phyloP scores from a whole-genome alignment of 441 rosid genomes.

The Brassica balearica region DNA sequence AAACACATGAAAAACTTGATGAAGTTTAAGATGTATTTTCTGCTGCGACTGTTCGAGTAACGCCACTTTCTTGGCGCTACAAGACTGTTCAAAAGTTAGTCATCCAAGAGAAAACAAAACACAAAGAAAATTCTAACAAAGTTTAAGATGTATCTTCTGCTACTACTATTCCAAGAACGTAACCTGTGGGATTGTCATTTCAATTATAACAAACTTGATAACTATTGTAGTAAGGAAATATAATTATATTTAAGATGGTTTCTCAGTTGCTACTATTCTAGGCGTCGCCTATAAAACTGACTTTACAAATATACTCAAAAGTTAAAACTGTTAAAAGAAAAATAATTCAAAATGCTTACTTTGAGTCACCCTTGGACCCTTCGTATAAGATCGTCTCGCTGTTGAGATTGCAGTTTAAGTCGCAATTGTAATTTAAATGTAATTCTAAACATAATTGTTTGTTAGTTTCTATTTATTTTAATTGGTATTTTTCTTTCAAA shows the following conservation, averaged over 20 bases:
- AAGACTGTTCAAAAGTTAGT: background rate
- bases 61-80: background rate
- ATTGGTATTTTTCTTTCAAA: background rate
- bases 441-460: background rate
- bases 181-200: constrained; percentile 1
- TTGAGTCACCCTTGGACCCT: background rate
- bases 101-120: background rate
- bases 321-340: background rate
- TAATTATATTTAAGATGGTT: background rate
- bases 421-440: background rate
- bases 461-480: background rate
- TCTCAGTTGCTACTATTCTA: background rate
- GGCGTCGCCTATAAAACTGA: background rate
- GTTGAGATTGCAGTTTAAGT: background rate
- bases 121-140: background rate
- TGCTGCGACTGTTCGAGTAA: background rate
- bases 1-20: background rate
- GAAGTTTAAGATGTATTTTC: constrained; percentile 5
- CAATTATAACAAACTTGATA: background rate
- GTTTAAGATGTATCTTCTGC: background rate
- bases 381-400: background rate
- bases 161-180: constrained; percentile 7
- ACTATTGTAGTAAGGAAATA: background rate
- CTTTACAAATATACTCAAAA: background rate
- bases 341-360: background rate